Evolutionary conservation across 2,329 filamentous ascomycete genomes (phyloP).

Genomic region (Aureobasidium sp.): DNA sequence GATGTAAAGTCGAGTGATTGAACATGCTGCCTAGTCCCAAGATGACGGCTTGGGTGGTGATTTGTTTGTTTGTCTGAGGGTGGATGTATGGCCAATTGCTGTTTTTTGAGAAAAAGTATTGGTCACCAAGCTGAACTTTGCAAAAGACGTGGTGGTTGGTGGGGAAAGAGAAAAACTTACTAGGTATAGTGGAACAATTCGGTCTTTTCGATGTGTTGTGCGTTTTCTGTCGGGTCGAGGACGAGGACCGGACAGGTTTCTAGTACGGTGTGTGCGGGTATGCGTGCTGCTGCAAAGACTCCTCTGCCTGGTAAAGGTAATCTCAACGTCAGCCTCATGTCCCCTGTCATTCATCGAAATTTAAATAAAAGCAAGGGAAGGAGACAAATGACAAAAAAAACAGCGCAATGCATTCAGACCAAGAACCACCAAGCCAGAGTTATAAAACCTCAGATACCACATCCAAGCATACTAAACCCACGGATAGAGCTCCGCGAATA

Average conservation of each 20-base stretch:
- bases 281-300: constrained; percentile 42
- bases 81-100: constrained; percentile 38
- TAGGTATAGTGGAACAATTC: constrained; percentile 52
- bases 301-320: constrained; percentile 43
- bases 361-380: not conserved
- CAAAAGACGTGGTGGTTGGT: too few relatives aligned
- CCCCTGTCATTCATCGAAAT: not conserved
- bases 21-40: constrained; percentile 53
- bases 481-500: not conserved
- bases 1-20: constrained; percentile 46
- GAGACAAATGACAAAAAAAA: too few relatives aligned
- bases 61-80: not conserved
- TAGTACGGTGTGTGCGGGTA: constrained; percentile 43
- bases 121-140: not conserved
- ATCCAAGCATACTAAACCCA: too few relatives aligned
- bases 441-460: too few relatives aligned
- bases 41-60: constrained; percentile 44
- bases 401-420: too few relatives aligned
- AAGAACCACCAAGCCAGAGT: too few relatives aligned
- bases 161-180: constrained; percentile 32
- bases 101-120: not conserved
- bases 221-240: constrained; percentile 42
- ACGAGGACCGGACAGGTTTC: constrained; percentile 49
- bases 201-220: constrained; percentile 44
- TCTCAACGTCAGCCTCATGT: not conserved